phyloP scores from a whole-genome alignment of 306 rosid species.

The Lathyrus oleraceus region DNA sequence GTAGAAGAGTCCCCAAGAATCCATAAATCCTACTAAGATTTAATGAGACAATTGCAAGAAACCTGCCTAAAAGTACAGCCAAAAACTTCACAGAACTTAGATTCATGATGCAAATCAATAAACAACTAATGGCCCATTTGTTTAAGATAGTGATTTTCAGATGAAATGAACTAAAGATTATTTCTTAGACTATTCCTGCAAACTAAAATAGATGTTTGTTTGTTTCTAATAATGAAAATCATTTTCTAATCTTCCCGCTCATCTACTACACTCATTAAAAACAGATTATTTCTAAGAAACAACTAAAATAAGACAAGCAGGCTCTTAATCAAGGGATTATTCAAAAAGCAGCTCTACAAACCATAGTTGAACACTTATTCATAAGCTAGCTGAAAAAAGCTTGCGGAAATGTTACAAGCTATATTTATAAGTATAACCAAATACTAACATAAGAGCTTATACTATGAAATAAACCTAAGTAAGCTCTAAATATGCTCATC shows the following conservation, averaged over 20 bases:
- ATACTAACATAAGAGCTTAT: background rate
- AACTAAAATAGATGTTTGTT: background rate
- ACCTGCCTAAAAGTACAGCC: background rate
- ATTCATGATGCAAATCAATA: background rate
- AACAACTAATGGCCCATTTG: background rate
- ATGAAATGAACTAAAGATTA: background rate
- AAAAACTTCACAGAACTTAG: background rate
- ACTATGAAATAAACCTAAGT: background rate
- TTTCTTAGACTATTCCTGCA: background rate
- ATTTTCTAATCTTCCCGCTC: background rate
- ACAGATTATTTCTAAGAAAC: background rate
- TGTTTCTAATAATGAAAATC: background rate
- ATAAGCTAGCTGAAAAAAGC: background rate
- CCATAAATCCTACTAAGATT: background rate
- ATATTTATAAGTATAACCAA: background rate
- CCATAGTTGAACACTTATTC: background rate
- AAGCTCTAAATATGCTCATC: background rate
- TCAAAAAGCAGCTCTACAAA: background rate
- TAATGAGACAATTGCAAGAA: constrained; percentile 2
- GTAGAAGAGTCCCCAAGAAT: background rate
- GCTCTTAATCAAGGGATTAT: constrained; percentile 1
- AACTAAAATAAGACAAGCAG: background rate
- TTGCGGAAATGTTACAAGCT: background rate
- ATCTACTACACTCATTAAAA: background rate
- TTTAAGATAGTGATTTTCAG: background rate